These are phyloP conservation scores for Penicillium vulpinum DNA, from an alignment of 2,329 filamentous ascomycete species.

Conservation along the genomic window DNA sequence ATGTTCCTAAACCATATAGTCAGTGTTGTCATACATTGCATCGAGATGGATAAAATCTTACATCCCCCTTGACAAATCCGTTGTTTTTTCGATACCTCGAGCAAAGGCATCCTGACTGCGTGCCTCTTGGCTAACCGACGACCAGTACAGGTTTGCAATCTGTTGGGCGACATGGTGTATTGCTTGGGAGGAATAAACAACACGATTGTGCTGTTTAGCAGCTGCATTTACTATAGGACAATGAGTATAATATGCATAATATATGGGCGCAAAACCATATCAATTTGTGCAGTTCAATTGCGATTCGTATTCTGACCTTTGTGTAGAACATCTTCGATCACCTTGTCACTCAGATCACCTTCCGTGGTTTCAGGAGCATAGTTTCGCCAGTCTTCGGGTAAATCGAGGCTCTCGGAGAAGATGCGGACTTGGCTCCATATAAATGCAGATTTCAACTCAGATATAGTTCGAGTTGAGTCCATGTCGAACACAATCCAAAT, in stretches of 20 bases:
- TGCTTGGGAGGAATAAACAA: conserved; percentile 56
- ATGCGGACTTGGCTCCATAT: conserved; percentile 54
- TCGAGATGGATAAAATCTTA: conserved; percentile 20
- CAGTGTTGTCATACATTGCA: background rate
- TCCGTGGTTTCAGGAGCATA: conserved; percentile 44
- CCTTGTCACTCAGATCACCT: conserved; percentile 49
- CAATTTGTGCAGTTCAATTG: background rate
- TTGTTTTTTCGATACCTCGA: conserved; percentile 38
- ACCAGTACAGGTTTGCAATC: conserved; percentile 57
- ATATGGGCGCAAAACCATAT: too few species aligned
- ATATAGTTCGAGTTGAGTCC: conserved; percentile 47
- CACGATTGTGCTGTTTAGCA: conserved; percentile 54
- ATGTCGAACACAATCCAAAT: conserved; percentile 22
- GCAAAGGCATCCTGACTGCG: conserved; percentile 24
- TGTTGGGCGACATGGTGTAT: conserved; percentile 58
- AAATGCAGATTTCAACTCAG: conserved; percentile 54
- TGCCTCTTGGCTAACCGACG: conserved; percentile 44
- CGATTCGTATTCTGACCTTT: conserved; percentile 43
- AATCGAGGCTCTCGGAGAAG: conserved; percentile 50
- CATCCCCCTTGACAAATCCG: conserved; percentile 43
- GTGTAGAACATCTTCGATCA: conserved; percentile 52
- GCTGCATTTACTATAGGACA: conserved; percentile 50
- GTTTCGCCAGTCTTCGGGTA: conserved; percentile 50
- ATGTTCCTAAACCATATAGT: conserved; percentile 36
- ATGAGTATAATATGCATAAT: conserved; percentile 1